Conservation (phyloP, 495 filamentous ascomycete species). For the Trichoderma orchidacearum region DNA sequence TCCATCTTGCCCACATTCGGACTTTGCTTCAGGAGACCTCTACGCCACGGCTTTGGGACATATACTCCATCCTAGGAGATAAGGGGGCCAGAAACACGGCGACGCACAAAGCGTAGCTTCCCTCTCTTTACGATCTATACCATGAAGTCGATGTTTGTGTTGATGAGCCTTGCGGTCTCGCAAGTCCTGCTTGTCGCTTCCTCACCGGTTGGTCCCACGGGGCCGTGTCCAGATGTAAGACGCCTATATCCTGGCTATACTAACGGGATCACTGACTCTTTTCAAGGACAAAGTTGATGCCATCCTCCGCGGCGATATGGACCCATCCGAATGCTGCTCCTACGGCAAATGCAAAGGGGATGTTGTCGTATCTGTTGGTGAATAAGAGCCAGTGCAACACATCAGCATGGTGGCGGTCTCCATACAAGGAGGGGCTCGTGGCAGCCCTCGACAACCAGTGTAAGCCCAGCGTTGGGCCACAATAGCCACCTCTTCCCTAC, state of each 20-base stretch:
- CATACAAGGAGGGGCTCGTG: neutral
- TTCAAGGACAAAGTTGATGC: conserved; percentile 28
- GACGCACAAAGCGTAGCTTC: too few relatives aligned
- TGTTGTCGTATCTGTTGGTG: conserved; percentile 25
- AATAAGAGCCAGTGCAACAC: neutral
- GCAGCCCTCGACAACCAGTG: neutral
- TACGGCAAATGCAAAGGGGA: conserved; percentile 33
- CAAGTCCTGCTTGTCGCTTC: neutral
- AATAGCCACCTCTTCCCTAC: neutral
- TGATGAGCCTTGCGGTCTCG: neutral
- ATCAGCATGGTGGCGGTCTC: neutral
- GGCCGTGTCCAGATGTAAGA: conserved; percentile 4
- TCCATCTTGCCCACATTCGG: too few relatives aligned
- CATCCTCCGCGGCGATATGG: conserved; percentile 28
- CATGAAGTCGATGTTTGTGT: conserved; percentile 1
- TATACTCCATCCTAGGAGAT: neutral
- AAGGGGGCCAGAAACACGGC: neutral
- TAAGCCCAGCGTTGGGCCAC: neutral
- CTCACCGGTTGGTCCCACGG: conserved; percentile 4
- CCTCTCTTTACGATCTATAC: neutral
- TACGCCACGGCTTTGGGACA: neutral
- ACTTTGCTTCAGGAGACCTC: too few relatives aligned
- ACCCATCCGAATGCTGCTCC: conserved; percentile 32
- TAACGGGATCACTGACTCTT: conserved; percentile 4
- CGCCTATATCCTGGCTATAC: neutral